Percentiles rank a stretch among this genome's conserved stretches.
Conservation (phyloP, 1,139 yeast genomes). For the Wickerhamiella infanticola region DNA sequence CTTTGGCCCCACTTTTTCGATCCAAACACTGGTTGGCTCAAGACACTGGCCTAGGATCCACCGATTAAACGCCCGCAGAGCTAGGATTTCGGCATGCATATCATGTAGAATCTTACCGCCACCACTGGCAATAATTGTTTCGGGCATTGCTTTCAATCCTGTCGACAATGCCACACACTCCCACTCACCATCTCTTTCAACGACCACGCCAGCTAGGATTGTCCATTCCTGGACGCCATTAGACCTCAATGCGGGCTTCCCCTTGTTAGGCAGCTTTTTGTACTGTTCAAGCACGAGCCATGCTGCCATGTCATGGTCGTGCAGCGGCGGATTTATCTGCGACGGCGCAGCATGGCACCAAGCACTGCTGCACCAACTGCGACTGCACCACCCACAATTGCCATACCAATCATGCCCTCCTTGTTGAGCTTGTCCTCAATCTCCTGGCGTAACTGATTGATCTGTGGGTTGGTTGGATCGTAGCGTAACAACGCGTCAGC, state of each 20-base stretch:
- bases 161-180: slow-evolving; percentile 43
- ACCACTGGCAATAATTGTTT: slow-evolving; percentile 23
- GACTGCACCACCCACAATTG: slow-evolving; percentile 67
- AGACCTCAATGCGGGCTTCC: slow-evolving; percentile 44
- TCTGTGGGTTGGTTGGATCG: slow-evolving; percentile 80
- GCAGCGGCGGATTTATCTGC: slow-evolving; percentile 14
- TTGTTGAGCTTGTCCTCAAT: slow-evolving; percentile 75
- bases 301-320: slow-evolving; percentile 20
- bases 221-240: slow-evolving; percentile 73
- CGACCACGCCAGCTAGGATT: slow-evolving; percentile 54
- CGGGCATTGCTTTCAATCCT: slow-evolving; percentile 70
- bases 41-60: slow-evolving; percentile 26
- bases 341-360: slow-evolving; percentile 36
- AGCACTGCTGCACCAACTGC: slow-evolving; percentile 68
- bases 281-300: slow-evolving; percentile 22
- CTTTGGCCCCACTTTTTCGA: neutral
- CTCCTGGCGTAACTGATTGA: slow-evolving; percentile 48
- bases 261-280: slow-evolving; percentile 25
- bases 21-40: slow-evolving; percentile 2
- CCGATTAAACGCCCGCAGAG: slow-evolving; percentile 51
- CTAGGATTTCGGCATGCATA: slow-evolving; percentile 74
- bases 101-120: slow-evolving; percentile 62
- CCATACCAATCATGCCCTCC: slow-evolving; percentile 80
- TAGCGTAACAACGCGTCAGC: slow-evolving; percentile 58
- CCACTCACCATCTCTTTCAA: slow-evolving; percentile 24